Conservation (phyloP, 306 rosid species). For the Trifolium pratense region DNA sequence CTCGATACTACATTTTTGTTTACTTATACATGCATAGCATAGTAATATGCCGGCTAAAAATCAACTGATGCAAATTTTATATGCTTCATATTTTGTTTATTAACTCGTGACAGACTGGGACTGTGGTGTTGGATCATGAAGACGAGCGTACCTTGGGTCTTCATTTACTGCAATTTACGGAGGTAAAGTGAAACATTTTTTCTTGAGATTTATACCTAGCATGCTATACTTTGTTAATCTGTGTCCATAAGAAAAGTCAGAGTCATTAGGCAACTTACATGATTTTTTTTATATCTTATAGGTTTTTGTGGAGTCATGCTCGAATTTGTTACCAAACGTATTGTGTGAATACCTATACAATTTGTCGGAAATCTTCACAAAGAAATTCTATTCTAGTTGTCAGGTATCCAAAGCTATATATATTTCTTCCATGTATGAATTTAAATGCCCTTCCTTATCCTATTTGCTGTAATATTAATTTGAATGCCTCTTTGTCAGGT, state of each 20-base stretch:
- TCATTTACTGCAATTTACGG: slow-evolving; percentile 82
- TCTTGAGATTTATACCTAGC: slow-evolving; percentile 26
- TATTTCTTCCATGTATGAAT: slow-evolving; percentile 4
- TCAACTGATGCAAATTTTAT: background rate
- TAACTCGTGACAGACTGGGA: slow-evolving; percentile 57
- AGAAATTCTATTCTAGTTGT: slow-evolving; percentile 79
- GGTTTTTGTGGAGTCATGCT: slow-evolving; percentile 85
- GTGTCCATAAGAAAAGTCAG: background rate
- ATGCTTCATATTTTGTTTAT: background rate
- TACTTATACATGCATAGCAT: too few species aligned
- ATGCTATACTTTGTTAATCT: background rate
- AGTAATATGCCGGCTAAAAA: slow-evolving; percentile 10
- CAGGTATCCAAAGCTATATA: slow-evolving; percentile 58
- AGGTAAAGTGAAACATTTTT: slow-evolving; percentile 52
- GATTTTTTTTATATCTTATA: slow-evolving; percentile 40
- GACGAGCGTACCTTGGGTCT: slow-evolving; percentile 83
- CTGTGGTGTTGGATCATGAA: slow-evolving; percentile 62
- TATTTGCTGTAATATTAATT: slow-evolving; percentile 5
- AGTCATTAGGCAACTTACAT: background rate
- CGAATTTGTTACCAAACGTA: slow-evolving; percentile 75
- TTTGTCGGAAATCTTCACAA: slow-evolving; percentile 73
- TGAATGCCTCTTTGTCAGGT: slow-evolving; percentile 57
- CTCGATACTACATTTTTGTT: background rate
- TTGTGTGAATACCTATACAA: slow-evolving; percentile 51
- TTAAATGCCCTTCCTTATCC: background rate